These are phyloP conservation scores for Colletotrichum lindemuthianum DNA, from an alignment of 2,329 filamentous ascomycete genomes.

Conservation along the genomic window DNA sequence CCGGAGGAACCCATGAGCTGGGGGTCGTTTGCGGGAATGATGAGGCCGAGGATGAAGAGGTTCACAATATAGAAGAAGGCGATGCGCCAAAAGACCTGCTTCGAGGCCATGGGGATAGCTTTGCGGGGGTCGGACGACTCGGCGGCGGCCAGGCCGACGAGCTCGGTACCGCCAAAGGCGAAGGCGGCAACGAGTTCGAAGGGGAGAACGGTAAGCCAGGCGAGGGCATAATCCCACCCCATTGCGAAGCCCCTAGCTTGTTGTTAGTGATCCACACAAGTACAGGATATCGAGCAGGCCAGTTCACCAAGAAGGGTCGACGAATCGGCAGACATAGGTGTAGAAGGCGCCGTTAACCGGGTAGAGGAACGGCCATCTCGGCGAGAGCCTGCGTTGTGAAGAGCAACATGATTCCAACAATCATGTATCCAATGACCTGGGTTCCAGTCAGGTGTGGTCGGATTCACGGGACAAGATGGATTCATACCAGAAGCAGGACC, in stretches of 20 bases:
- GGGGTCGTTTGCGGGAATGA: slow-evolving; percentile 37
- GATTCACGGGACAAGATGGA: no score
- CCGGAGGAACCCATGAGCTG: slow-evolving; percentile 42
- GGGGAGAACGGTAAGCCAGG: slow-evolving; percentile 77
- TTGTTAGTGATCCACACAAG: slow-evolving; percentile 26
- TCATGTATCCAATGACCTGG: slow-evolving; percentile 59
- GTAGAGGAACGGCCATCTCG: slow-evolving; percentile 70
- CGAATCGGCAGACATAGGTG: slow-evolving; percentile 68
- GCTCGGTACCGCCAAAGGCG: slow-evolving; percentile 39
- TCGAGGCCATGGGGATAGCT: slow-evolving; percentile 40
- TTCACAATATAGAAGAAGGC: slow-evolving; percentile 39
- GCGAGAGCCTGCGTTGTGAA: slow-evolving; percentile 69
- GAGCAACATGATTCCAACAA: slow-evolving; percentile 70
- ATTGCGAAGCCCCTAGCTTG: slow-evolving; percentile 59
- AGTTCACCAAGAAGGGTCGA: slow-evolving; percentile 64
- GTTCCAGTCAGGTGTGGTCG: not conserved
- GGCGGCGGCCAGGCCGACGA: slow-evolving; percentile 40
- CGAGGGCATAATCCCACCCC: slow-evolving; percentile 63
- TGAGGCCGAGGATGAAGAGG: slow-evolving; percentile 39
- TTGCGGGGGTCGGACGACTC: slow-evolving; percentile 39
- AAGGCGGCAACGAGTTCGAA: slow-evolving; percentile 70
- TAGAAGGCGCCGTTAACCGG: slow-evolving; percentile 72
- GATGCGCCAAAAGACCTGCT: slow-evolving; percentile 41
- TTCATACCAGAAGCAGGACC: slow-evolving; percentile 57
- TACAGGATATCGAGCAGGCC: not conserved